Conservation (phyloP, 768 basidiomycete genomes). For the Collybia sordida region DNA sequence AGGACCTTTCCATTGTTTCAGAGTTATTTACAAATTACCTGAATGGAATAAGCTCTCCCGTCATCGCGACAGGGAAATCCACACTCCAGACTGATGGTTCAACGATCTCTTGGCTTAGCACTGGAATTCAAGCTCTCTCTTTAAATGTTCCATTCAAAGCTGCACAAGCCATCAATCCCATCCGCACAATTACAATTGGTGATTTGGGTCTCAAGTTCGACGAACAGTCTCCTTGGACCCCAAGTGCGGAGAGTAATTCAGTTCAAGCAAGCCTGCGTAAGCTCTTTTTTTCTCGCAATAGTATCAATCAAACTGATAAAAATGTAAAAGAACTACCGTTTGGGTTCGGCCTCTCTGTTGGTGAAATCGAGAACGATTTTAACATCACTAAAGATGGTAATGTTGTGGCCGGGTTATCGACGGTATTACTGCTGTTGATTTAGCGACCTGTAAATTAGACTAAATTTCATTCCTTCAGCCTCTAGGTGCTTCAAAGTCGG, state of each 20-base stretch:
- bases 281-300: conserved; percentile 10
- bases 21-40: conserved; percentile 71
- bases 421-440: conserved; percentile 33
- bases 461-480: conserved; percentile 36
- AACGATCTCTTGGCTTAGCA: conserved; percentile 64
- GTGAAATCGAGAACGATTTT: conserved; percentile 65
- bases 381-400: conserved; percentile 54
- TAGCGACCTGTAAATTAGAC: background rate
- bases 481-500: conserved; percentile 61
- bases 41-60: conserved; percentile 58
- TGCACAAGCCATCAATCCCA: conserved; percentile 54
- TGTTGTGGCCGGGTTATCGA: conserved; percentile 57
- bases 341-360: conserved; percentile 60
- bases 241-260: conserved; percentile 54
- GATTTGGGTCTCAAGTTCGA: conserved; percentile 58
- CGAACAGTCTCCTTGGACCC: conserved; percentile 53
- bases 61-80: conserved; percentile 59
- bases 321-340: conserved; percentile 60
- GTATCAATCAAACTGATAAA: conserved; percentile 2
- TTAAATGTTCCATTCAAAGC: conserved; percentile 64
- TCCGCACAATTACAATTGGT: conserved; percentile 63
- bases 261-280: conserved; percentile 58
- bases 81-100: conserved; percentile 57
- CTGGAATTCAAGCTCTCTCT: conserved; percentile 55
- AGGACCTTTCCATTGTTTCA: conserved; percentile 50